A percentile compares a stretch with the other conserved stretches of the same genome.
These are phyloP conservation scores for Allium fistulosum DNA, from an alignment of 106 monocot species.

Conservation along the genomic window DNA sequence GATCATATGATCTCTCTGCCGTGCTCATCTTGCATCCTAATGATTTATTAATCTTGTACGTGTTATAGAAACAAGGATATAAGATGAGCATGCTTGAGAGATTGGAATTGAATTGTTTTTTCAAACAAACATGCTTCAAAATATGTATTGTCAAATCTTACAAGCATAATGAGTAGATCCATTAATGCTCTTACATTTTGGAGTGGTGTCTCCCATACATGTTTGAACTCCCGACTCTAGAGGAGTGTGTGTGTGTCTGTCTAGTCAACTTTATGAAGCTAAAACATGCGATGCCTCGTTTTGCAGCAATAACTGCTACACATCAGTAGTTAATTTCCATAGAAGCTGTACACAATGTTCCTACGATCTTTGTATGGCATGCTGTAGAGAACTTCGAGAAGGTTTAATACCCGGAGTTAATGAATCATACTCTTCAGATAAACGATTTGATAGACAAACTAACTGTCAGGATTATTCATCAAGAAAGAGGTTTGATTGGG, in stretches of 20 bases:
- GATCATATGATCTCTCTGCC: too few relatives aligned
- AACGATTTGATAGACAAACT: not conserved
- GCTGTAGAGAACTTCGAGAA: constrained; percentile 55
- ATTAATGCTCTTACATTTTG: not conserved
- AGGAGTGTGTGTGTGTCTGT: not conserved
- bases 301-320: constrained; percentile 47
- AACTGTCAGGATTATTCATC: not conserved
- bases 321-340: constrained; percentile 61
- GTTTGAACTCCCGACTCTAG: too few relatives aligned
- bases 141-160: not conserved
- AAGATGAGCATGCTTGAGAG: too few relatives aligned
- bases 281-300: constrained; percentile 3
- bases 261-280: not conserved
- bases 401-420: constrained; percentile 29
- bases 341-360: constrained; percentile 52
- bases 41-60: too few relatives aligned
- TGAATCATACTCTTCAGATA: constrained; percentile 5
- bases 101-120: not conserved
- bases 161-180: not conserved
- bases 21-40: too few relatives aligned
- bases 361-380: constrained; percentile 50
- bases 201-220: too few relatives aligned
- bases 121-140: not conserved
- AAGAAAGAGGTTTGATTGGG: constrained; percentile 24
- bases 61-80: too few relatives aligned